A percentile compares a stretch with the other conserved stretches of the same genome.
Evolutionary conservation across 192 early-diverging fungal genomes (phyloP).

Genomic region (Phycomyces nitens): DNA sequence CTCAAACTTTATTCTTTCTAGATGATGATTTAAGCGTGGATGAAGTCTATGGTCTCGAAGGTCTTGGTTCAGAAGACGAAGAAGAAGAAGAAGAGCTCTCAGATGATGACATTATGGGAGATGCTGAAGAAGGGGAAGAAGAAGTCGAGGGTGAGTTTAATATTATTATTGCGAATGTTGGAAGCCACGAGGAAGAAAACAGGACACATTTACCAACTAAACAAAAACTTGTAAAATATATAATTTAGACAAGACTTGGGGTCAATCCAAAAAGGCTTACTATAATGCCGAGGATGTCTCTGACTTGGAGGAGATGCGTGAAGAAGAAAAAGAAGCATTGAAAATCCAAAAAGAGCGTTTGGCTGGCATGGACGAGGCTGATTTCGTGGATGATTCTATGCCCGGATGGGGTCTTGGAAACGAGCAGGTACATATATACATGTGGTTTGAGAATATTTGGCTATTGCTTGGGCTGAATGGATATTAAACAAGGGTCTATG

Average conservation of each 20-base stretch:
- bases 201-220: background rate
- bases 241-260: conserved; percentile 73
- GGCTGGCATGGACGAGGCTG: conserved; percentile 76
- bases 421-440: conserved; percentile 17
- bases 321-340: conserved; percentile 87
- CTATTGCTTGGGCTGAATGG: background rate
- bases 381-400: conserved; percentile 75
- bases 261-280: conserved; percentile 69
- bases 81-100: conserved; percentile 43
- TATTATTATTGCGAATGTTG: background rate
- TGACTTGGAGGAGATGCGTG: conserved; percentile 75
- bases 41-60: conserved; percentile 75
- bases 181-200: background rate
- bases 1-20: conserved; percentile 10
- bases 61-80: conserved; percentile 52
- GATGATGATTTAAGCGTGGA: conserved; percentile 69
- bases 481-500: background rate
- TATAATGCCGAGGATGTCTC: conserved; percentile 83
- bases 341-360: conserved; percentile 79
- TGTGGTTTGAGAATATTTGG: conserved; percentile 7
- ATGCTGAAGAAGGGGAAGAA: conserved; percentile 18
- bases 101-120: conserved; percentile 25
- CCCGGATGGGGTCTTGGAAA: conserved; percentile 43
- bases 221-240: conserved; percentile 9
- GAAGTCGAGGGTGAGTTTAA: conserved; percentile 21